Conservation (phyloP, 768 basidiomycete genomes). For the Pulveroboletus sp. region DNA sequence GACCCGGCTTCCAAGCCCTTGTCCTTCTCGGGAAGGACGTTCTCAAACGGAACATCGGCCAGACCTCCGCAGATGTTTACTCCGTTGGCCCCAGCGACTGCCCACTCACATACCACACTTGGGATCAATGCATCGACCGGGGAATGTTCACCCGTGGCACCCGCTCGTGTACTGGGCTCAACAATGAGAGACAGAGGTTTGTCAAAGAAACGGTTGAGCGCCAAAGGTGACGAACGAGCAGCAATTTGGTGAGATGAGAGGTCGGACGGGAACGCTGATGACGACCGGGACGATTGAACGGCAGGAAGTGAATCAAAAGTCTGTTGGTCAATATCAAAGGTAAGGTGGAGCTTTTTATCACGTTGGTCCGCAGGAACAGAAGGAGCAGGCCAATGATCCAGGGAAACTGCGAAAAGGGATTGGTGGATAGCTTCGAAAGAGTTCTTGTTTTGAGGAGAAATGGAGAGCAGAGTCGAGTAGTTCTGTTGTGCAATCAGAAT, state of each 20-base stretch:
- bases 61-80: slow-evolving; percentile 47
- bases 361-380: slow-evolving; percentile 21
- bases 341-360: slow-evolving; percentile 28
- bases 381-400: slow-evolving; percentile 66
- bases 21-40: background rate
- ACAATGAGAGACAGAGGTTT: slow-evolving; percentile 82
- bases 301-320: background rate
- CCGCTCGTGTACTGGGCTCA: slow-evolving; percentile 81
- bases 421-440: slow-evolving; percentile 63
- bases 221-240: slow-evolving; percentile 62
- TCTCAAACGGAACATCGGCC: slow-evolving; percentile 32
- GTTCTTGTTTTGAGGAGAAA: slow-evolving; percentile 63
- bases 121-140: slow-evolving; percentile 89
- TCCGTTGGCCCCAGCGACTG: slow-evolving; percentile 41
- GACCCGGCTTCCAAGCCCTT: slow-evolving; percentile 7
- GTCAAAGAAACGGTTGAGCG: slow-evolving; percentile 87
- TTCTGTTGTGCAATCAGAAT: slow-evolving; percentile 41
- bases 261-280: slow-evolving; percentile 15
- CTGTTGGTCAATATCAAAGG: slow-evolving; percentile 29
- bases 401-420: slow-evolving; percentile 76
- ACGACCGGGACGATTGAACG: slow-evolving; percentile 8
- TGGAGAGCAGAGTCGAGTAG: slow-evolving; percentile 59
- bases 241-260: slow-evolving; percentile 76
- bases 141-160: slow-evolving; percentile 88
- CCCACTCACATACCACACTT: slow-evolving; percentile 82